Evolutionary conservation across 345 rosid species (phyloP).

Genomic region (Geranium rotundifolium): DNA sequence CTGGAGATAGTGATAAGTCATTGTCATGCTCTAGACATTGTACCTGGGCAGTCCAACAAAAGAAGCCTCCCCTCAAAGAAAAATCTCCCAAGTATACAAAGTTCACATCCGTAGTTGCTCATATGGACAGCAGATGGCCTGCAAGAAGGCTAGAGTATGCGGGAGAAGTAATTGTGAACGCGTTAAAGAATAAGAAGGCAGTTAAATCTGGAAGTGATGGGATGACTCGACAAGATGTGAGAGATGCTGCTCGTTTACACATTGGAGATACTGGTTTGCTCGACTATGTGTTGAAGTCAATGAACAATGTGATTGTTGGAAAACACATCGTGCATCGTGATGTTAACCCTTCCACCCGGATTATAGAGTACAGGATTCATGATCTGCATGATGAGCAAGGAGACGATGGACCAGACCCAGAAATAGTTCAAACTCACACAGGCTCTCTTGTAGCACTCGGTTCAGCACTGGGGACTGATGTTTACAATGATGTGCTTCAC

Average conservation of each 20-base stretch:
- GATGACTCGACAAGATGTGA: slow-evolving; percentile 79
- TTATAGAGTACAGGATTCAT: slow-evolving; percentile 62
- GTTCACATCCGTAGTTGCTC: slow-evolving; percentile 34
- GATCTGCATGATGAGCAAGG: too few relatives aligned
- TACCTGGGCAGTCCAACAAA: slow-evolving; percentile 13
- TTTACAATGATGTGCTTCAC: slow-evolving; percentile 39
- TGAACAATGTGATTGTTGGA: slow-evolving; percentile 69
- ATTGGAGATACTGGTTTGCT: slow-evolving; percentile 88
- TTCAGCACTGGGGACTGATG: slow-evolving; percentile 32
- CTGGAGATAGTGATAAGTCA: slow-evolving; percentile 6
- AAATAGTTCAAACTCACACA: background rate
- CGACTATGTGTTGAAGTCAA: slow-evolving; percentile 68
- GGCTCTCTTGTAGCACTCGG: slow-evolving; percentile 13
- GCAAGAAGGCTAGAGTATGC: slow-evolving; percentile 59
- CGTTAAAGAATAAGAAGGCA: slow-evolving; percentile 42
- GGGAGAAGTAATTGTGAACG: slow-evolving; percentile 64
- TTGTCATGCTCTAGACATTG: slow-evolving; percentile 11
- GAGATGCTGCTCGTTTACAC: slow-evolving; percentile 83
- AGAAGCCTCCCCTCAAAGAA: slow-evolving; percentile 22
- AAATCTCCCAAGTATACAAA: slow-evolving; percentile 28
- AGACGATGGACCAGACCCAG: slow-evolving; percentile 12
- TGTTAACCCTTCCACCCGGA: slow-evolving; percentile 46
- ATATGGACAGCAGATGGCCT: slow-evolving; percentile 76
- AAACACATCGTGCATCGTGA: slow-evolving; percentile 38
- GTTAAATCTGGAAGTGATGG: slow-evolving; percentile 25